These are phyloP conservation scores for Pseudogymnoascus sp. DNA, from an alignment of 2,329 filamentous ascomycete species.

Conservation along the genomic window DNA sequence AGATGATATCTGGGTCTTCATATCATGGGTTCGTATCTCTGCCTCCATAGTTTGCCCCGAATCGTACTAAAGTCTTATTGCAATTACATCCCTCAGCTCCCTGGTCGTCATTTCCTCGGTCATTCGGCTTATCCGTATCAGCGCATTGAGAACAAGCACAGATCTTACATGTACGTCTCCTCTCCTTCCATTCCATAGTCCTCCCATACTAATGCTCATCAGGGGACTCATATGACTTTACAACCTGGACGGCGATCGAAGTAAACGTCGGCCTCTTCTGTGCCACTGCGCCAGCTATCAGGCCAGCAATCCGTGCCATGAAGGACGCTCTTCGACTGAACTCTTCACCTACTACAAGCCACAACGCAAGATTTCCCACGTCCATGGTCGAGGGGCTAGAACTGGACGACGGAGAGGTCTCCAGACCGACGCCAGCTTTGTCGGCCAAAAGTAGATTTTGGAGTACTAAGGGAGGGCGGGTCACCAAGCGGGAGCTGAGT, in stretches of 20 bases:
- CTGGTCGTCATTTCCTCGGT: conserved; percentile 15
- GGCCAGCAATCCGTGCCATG: conserved; percentile 12
- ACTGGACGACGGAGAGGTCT: not conserved
- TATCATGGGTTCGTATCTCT: conserved; percentile 13
- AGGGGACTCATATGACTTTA: conserved; percentile 14
- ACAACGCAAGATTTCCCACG: not conserved
- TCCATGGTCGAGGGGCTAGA: not conserved
- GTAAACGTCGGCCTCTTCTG: conserved; percentile 15
- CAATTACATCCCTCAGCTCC: conserved; percentile 15
- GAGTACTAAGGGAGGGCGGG: not conserved
- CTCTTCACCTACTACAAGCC: not conserved
- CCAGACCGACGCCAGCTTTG: not conserved
- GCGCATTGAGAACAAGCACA: not conserved
- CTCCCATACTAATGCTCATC: not conserved
- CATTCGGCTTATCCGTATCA: conserved; percentile 10
- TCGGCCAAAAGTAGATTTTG: not conserved
- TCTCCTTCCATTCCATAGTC: not conserved
- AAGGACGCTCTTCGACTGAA: not conserved
- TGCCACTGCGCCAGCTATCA: conserved; percentile 15
- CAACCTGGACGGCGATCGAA: conserved; percentile 17
- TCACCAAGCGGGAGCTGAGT: not conserved
- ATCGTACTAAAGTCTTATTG: not conserved
- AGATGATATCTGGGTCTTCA: conserved; percentile 16
- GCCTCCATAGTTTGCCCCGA: not conserved
- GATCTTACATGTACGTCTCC: conserved; percentile 14